Evolutionary conservation across 2,329 filamentous ascomycete species (phyloP).

Genomic region (Aspergillus brunneoviolaceus): DNA sequence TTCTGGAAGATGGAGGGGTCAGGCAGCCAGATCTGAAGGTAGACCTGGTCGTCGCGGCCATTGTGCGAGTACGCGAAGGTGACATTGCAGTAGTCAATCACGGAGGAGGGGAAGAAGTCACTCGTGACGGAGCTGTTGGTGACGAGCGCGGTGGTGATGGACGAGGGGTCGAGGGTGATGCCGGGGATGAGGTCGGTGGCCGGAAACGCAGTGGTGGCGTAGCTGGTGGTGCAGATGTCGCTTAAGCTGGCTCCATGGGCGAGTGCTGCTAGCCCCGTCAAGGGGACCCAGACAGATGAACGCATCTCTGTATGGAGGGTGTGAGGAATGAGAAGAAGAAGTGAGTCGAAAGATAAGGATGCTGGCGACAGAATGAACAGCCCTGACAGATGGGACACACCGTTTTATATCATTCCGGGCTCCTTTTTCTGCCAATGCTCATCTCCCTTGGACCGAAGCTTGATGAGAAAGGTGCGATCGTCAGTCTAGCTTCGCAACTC

Average conservation of each 20-base stretch:
- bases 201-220: constrained; percentile 45
- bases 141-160: constrained; percentile 42
- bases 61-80: constrained; percentile 47
- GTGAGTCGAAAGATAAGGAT: background rate
- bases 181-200: constrained; percentile 45
- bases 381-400: too few relatives aligned
- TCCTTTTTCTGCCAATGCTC: background rate
- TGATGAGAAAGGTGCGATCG: background rate
- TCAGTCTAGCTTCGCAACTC: background rate
- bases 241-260: constrained; percentile 9
- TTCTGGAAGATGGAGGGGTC: constrained; percentile 38
- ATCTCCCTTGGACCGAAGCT: too few relatives aligned
- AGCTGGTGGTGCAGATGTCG: constrained; percentile 44
- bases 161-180: constrained; percentile 42
- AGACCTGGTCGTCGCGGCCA: constrained; percentile 40
- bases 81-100: constrained; percentile 41
- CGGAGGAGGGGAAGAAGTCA: constrained; percentile 20
- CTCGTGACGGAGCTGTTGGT: constrained; percentile 34
- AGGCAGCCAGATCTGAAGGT: constrained; percentile 40
- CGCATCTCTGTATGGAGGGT: background rate
- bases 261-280: background rate
- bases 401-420: background rate
- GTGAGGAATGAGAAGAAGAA: background rate
- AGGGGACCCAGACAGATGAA: background rate
- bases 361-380: background rate